phyloP scores from a whole-genome alignment of 139 green algal species.

The Mesotaenium endlicherianum region DNA sequence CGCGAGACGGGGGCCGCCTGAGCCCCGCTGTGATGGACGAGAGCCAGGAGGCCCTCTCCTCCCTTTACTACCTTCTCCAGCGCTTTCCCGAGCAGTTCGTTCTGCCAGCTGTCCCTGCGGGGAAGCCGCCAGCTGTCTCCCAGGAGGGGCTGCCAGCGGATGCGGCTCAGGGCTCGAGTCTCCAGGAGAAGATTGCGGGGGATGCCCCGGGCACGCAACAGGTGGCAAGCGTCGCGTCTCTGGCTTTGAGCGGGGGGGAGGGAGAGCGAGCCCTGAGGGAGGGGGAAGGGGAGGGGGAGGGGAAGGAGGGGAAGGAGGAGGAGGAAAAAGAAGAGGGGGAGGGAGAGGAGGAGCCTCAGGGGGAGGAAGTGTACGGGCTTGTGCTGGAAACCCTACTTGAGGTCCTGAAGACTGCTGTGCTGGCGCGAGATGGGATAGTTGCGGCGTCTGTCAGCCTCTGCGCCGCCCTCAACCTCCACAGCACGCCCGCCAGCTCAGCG shows the following conservation, averaged over 20 bases:
- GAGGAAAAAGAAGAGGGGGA: not conserved
- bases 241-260: not conserved
- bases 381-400: not conserved
- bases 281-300: not conserved
- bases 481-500: no score
- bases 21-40: conserved; percentile 38
- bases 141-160: no score
- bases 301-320: not conserved
- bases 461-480: conserved; percentile 20
- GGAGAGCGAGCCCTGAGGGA: not conserved
- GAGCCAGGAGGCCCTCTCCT: conserved; percentile 46
- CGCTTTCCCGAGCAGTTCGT: not conserved
- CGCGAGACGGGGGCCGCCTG: not conserved
- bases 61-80: conserved; percentile 47
- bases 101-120: not conserved
- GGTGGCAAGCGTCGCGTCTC: no score
- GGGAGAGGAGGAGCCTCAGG: not conserved
- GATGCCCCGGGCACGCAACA: no score
- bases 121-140: not conserved
- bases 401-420: conserved; percentile 28
- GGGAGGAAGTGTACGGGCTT: not conserved
- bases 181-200: not conserved
- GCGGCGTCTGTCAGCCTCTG: conserved; percentile 29
- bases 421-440: conserved; percentile 36
- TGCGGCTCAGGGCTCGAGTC: no score